phyloP scores from a whole-genome alignment of 257 asterid species.

The Solanum gracilifrons region DNA sequence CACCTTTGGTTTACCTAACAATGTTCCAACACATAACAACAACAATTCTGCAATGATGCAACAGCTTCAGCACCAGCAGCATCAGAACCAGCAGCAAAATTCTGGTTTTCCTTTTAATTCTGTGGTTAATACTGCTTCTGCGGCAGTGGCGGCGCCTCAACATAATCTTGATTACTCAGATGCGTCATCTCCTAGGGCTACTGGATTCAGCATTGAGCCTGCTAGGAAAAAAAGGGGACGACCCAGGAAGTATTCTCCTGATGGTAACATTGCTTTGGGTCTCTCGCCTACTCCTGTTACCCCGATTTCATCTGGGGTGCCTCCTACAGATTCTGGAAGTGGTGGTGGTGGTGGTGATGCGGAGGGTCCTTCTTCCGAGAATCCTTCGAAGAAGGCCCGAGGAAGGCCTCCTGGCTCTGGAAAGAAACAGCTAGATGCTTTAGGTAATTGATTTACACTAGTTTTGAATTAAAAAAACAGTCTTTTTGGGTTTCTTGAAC shows the following conservation, averaged over 20 bases:
- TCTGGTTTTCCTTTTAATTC: constrained; percentile 48
- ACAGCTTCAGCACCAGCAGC: constrained; percentile 14
- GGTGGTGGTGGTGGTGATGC: constrained; percentile 31
- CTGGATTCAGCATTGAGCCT: constrained; percentile 31
- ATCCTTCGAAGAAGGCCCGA: constrained; percentile 25
- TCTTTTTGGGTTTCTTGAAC: not conserved
- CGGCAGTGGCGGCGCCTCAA: constrained; percentile 1
- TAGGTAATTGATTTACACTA: constrained; percentile 11
- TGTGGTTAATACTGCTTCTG: constrained; percentile 10
- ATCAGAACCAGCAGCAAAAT: constrained; percentile 29
- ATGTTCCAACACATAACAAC: constrained; percentile 1
- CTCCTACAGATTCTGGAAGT: constrained; percentile 21
- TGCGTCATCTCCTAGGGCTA: constrained; percentile 29
- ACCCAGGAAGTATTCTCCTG: constrained; percentile 61
- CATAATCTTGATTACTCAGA: constrained; percentile 33
- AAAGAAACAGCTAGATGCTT: constrained; percentile 39
- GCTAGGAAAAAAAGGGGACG: constrained; percentile 59
- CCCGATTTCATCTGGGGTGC: constrained; percentile 31
- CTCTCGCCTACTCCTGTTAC: constrained; percentile 50
- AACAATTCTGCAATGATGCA: constrained; percentile 16
- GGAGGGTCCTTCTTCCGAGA: constrained; percentile 20
- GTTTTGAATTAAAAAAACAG: not conserved
- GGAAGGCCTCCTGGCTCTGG: constrained; percentile 53
- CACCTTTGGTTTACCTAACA: constrained; percentile 30
- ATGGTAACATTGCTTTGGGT: constrained; percentile 55